Evolutionary conservation across 345 rosid species (phyloP), one percentile per base, ranked within the genome.

Genomic region (Arabidopsis thaliana): DNA sequence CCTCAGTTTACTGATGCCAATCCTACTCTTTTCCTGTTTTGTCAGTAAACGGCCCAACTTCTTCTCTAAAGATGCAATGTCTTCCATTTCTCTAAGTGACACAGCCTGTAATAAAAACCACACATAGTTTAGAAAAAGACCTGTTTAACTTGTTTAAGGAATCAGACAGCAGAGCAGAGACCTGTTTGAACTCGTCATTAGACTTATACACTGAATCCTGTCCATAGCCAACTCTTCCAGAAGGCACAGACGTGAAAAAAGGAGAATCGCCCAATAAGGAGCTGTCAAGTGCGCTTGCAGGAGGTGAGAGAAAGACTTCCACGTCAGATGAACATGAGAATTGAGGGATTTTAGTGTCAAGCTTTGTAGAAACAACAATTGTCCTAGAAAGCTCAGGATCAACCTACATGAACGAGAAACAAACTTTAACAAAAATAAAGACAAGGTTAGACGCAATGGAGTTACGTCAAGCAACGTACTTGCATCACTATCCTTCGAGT

Each of bases 331-430:
- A 76, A 52, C 91, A 85, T 53, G 97, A 92, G 83, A 93, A 93
- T 78, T 93, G 97, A 51, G 96, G 98, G 70, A 93, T 91, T 76
- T 87, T 93, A 22, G 97, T 93, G 66, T 93, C 98, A 64, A 91
- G 94, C 83, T 93, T 93, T 71, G 97, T 91, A 69, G 98, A 93
- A 65, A 89, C 89, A 72, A 91, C 84, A 60, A 91, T 87, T 37
- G 96, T 91, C 82, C 97, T 88, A 25, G 90, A 88, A 71, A 93
- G 96, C 79, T 93, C 98, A 40, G 96, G 98, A 89, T 93, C 98
- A 76, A 93, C 82, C 98, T 91, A 85, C 70, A 80, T 49, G 53
- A 73, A 16, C 73, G 77, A 72, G 7, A 30, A 41, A 57, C 79
- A 50, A 64, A 59, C 55, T 30, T 59, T 12, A 20, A 77, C 9